Evolutionary conservation across 352 stramenopile genomes (phyloP), one percentile per base, ranked within the genome.

Genomic region (Ophiocytium majus): DNA sequence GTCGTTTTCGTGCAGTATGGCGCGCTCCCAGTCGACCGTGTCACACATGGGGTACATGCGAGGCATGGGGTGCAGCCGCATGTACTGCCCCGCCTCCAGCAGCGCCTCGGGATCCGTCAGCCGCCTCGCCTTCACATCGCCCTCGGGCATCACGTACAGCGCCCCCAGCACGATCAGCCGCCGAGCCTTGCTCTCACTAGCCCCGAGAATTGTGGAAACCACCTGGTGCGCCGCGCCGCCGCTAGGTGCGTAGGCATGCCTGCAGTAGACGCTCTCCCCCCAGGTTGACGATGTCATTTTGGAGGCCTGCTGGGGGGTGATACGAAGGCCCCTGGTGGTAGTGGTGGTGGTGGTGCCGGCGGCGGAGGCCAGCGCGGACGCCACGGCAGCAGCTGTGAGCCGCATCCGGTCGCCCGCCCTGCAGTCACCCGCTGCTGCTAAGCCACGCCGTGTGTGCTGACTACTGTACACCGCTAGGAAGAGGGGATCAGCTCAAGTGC

Each of bases 51-150:
- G 75, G 50, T 37, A 81, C 31, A 28, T 1, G 1, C 75, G 1
- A 5, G 75, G 75, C 19, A 63, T 81, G 23, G 75, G 75, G 17
- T 81, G 75, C 5, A 81, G 5, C 10, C 75, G 37, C 75, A 36
- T 81, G 49, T 81, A 81, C 50, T 81, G 75, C 1, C 32, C 32
- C 17, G 5, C 9, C 5, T 1, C 17, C 19, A 81, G 35, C 23
- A 43, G 1, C 1, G 5, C 5, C 5, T 33, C 17, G 31, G 19
- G 19, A 43, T 81, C 75, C 14, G 1, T 81, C 1, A 81, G 5
- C 5, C 75, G 31, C 50, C 75, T 81, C 23, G 75, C 75, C 50
- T 81, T 81, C 1, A 81, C 75, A 17, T 81, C 75, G 5, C 75
- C 75, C 9, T 5, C 1, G 10, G 75, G 19, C 75, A 81, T 81